phyloP scores from a whole-genome alignment of 352 stramenopile genomes.

The Aphanomyces invadans region DNA sequence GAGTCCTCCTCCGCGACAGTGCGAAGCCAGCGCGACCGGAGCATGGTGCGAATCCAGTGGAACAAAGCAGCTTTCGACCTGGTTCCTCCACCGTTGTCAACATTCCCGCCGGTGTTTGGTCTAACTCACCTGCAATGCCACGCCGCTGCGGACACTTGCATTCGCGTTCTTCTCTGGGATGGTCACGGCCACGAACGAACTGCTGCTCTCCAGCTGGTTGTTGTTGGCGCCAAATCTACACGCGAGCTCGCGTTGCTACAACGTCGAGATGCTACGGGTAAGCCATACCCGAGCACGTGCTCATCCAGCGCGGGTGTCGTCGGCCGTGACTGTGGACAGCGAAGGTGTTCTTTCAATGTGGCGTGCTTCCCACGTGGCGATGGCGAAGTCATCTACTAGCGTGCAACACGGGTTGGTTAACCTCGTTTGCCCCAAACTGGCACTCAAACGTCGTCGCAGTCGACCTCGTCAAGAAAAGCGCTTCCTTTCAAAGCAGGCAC shows the following conservation, averaged over 20 bases:
- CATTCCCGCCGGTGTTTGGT: too few relatives aligned
- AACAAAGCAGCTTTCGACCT: conserved; percentile 18
- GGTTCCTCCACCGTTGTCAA: too few relatives aligned
- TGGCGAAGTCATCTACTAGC: too few relatives aligned
- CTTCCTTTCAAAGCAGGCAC: too few relatives aligned
- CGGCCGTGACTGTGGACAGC: not conserved
- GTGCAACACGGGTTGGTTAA: too few relatives aligned
- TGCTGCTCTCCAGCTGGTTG: conserved; percentile 23
- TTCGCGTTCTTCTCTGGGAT: not conserved
- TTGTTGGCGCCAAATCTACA: not conserved
- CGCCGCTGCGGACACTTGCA: not conserved
- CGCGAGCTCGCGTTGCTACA: too few relatives aligned
- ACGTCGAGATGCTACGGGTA: too few relatives aligned
- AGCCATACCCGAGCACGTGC: not conserved
- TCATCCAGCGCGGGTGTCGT: not conserved
- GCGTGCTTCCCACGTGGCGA: not conserved
- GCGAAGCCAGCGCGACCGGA: too few relatives aligned
- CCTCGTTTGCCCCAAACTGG: too few relatives aligned
- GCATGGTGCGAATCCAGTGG: not conserved
- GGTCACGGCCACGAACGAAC: conserved; percentile 17
- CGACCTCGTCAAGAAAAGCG: too few relatives aligned
- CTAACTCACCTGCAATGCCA: not conserved
- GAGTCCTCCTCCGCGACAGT: too few relatives aligned
- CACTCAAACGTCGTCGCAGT: too few relatives aligned
- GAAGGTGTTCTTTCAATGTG: not conserved